Base-by-base conservation (phyloP, 768 basidiomycete genomes). In the Holtermannia corniformis region DNA sequence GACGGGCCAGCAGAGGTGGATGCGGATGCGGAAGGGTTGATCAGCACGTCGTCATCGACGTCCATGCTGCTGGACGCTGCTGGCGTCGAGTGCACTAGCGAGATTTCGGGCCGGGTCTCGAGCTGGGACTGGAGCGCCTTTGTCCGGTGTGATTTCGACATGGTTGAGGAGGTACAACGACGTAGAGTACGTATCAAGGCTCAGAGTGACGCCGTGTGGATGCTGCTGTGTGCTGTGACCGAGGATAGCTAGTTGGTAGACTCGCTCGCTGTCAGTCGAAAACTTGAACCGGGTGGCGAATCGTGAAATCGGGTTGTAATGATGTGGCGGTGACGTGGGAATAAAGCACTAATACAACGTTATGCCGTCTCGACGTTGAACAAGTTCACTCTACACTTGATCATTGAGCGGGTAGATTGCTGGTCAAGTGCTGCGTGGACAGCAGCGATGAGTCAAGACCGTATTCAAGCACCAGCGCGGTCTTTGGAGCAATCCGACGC, bases 11-110 rank as follows among this genome's bases (percentile, higher is more conserved):
- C 48, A 19, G 44, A 54, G 20, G 25, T 50, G 41, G 41, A 24
- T 19, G 49, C 53, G 28, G 78, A 66, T 24, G 80, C 61, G 55
- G 78, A 76, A 28, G 76, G 68, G 51, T 81, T 80, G 56, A 85
- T 83, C 71, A 82, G 77, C 25, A 85, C 71, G 59, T 85, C 83
- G 26, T 76, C 75, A 40, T 59, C 60, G 21, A 55, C 52, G 42
- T 72, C 68, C 56, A 70, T 64, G 43, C 57, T 51, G 57, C 63
- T 53, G n/a, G n/a, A n/a, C 4, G 57, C 54, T 25, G 64, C 67
- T 53, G 63, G 64, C 24, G 28, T 49, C n/a, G 60, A 52, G 13
- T 54, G 40, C 28, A 68, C 64, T 25, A 70, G 54, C 2, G 71
- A 64, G 48, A 68, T 57, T 13, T 62, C 63, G 1, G 68, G 65